Conservation (phyloP, 2,329 filamentous ascomycete species). For the Fusarium sulawesiense region DNA sequence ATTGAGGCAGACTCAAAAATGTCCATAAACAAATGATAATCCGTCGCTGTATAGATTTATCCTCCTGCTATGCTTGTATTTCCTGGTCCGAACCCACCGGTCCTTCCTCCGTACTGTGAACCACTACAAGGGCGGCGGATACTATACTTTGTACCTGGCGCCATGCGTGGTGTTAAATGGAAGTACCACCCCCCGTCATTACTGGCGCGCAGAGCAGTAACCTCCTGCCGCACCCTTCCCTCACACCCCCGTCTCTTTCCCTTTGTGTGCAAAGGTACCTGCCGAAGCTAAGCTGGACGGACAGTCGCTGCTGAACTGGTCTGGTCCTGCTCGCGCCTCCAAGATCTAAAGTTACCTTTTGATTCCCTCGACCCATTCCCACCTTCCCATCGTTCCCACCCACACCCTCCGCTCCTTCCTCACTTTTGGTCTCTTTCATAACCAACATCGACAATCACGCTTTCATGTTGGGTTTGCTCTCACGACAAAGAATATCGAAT, state of each 20-base stretch:
- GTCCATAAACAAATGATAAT: neutral
- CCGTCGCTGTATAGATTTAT: neutral
- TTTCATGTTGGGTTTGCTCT: conserved; percentile 35
- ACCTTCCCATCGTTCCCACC: conserved; percentile 45
- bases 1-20: too few species aligned
- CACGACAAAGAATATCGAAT: conserved; percentile 27
- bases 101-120: conserved; percentile 33
- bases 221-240: conserved; percentile 40
- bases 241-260: conserved; percentile 38
- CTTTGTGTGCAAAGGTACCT: conserved; percentile 37
- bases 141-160: conserved; percentile 38
- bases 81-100: conserved; percentile 47
- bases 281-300: neutral
- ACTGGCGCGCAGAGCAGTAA: conserved; percentile 38
- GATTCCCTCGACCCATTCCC: conserved; percentile 47
- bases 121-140: conserved; percentile 27
- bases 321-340: conserved; percentile 41
- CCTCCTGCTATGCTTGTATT: conserved; percentile 6
- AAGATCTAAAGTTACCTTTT: conserved; percentile 46
- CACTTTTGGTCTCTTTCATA: conserved; percentile 41
- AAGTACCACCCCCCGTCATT: conserved; percentile 30
- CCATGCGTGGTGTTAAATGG: conserved; percentile 34
- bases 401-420: conserved; percentile 44
- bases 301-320: conserved; percentile 9
- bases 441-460: conserved; percentile 31